Evolutionary conservation across 2,329 filamentous ascomycete genomes (phyloP).

Genomic region (Penicillium sp.): DNA sequence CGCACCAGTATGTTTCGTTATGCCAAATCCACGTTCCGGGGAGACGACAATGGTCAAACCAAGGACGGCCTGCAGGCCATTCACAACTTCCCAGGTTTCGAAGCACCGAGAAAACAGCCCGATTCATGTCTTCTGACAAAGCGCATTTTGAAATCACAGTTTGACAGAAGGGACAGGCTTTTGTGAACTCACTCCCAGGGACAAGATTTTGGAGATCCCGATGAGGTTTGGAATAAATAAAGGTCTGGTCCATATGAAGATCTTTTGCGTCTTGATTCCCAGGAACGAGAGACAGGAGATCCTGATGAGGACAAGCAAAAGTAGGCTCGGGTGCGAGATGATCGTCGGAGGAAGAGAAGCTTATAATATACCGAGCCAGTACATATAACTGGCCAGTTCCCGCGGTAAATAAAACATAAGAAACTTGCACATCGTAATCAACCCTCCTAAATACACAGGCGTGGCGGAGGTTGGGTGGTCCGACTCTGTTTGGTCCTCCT

Average conservation of each 20-base stretch:
- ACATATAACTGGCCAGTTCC: constrained; percentile 5
- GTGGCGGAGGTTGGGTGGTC: not conserved
- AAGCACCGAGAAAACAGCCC: constrained; percentile 5
- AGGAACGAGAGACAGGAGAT: constrained; percentile 2
- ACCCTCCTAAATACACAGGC: not conserved
- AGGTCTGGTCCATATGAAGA: not conserved
- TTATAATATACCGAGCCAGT: constrained; percentile 1
- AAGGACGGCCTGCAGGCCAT: constrained; percentile 2
- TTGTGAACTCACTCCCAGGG: not conserved
- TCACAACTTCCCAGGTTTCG: constrained; percentile 3
- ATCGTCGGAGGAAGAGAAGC: constrained; percentile 1
- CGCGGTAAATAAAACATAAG: constrained; percentile 1
- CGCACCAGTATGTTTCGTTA: too few species aligned
- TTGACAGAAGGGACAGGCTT: constrained; percentile 4
- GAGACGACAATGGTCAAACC: constrained; percentile 8
- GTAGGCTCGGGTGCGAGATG: constrained; percentile 1
- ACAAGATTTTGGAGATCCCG: not conserved
- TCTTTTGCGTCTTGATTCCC: not conserved
- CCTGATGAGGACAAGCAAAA: constrained; percentile 7
- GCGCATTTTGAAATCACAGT: constrained; percentile 2
- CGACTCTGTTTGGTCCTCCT: too few species aligned
- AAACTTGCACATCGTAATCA: constrained; percentile 1
- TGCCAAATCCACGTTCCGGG: too few species aligned
- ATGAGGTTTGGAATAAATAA: constrained; percentile 1
- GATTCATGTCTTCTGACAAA: constrained; percentile 1